phyloP scores from a whole-genome alignment of 129 eudicot genomes.

The Centella asiatica region DNA sequence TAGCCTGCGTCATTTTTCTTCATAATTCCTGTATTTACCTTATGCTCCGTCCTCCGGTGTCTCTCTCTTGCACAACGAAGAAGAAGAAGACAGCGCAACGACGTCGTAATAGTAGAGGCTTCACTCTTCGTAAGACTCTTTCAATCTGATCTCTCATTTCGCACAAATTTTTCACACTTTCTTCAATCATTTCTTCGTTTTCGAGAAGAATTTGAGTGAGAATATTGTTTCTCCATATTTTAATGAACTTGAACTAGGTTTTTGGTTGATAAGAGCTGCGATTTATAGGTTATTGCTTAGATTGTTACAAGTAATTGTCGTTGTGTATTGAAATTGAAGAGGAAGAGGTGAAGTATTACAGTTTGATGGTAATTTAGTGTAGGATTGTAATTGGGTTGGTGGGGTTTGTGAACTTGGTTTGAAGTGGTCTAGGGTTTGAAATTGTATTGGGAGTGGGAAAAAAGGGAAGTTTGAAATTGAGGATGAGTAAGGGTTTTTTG shows the following conservation, averaged over 20 bases:
- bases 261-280: constrained; percentile 3
- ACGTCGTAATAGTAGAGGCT: constrained; percentile 10
- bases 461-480: constrained; percentile 1
- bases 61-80: constrained; percentile 25
- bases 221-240: constrained; percentile 4
- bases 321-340: constrained; percentile 4
- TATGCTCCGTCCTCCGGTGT: constrained; percentile 3
- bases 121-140: constrained; percentile 23
- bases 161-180: constrained; percentile 1
- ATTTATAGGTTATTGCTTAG: constrained; percentile 10
- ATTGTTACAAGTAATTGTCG: constrained; percentile 21
- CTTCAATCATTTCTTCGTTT: neutral
- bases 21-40: constrained; percentile 4
- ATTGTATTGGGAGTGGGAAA: neutral
- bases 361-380: neutral
- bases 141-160: constrained; percentile 22
- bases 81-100: constrained; percentile 22
- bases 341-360: too few relatives aligned
- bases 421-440: constrained; percentile 32
- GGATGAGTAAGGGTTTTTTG: constrained; percentile 19
- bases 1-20: too few relatives aligned
- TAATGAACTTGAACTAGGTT: constrained; percentile 1
- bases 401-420: neutral
- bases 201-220: neutral
- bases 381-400: constrained; percentile 19